Evolutionary conservation across 2,329 filamentous ascomycete species (phyloP).

Genomic region (Dothistroma pini): DNA sequence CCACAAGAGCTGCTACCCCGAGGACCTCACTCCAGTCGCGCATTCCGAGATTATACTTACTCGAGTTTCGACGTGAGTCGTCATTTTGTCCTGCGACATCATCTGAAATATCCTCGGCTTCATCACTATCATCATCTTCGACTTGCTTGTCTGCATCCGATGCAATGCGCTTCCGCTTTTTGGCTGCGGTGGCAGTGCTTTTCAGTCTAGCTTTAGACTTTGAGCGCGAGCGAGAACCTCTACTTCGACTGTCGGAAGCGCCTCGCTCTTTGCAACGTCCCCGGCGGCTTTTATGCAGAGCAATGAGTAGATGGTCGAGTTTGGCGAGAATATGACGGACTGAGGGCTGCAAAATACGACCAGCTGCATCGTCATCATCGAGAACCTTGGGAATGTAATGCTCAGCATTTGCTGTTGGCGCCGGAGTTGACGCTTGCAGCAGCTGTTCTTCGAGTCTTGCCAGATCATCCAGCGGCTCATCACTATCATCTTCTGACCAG

Average conservation of each 20-base stretch:
- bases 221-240: constrained; percentile 12
- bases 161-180: constrained; percentile 11
- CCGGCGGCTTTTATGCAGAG: constrained; percentile 58
- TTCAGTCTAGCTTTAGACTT: constrained; percentile 4
- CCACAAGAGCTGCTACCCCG: constrained; percentile 70
- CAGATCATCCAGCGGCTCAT: constrained; percentile 1
- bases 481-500: constrained; percentile 1
- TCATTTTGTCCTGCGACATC: background rate
- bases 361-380: constrained; percentile 67
- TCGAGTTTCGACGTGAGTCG: background rate
- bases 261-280: constrained; percentile 23
- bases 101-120: background rate
- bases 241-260: constrained; percentile 1
- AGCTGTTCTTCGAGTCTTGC: background rate
- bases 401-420: constrained; percentile 3
- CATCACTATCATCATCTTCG: background rate
- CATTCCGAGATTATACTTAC: constrained; percentile 38
- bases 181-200: background rate
- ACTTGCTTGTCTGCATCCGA: constrained; percentile 1
- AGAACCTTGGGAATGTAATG: constrained; percentile 54
- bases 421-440: background rate
- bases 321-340: constrained; percentile 66
- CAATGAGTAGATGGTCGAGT: constrained; percentile 65
- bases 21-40: constrained; percentile 85
- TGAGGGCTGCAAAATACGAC: constrained; percentile 61